phyloP scores from a whole-genome alignment of 805 yeast species.

The Ogataea allantospora region DNA sequence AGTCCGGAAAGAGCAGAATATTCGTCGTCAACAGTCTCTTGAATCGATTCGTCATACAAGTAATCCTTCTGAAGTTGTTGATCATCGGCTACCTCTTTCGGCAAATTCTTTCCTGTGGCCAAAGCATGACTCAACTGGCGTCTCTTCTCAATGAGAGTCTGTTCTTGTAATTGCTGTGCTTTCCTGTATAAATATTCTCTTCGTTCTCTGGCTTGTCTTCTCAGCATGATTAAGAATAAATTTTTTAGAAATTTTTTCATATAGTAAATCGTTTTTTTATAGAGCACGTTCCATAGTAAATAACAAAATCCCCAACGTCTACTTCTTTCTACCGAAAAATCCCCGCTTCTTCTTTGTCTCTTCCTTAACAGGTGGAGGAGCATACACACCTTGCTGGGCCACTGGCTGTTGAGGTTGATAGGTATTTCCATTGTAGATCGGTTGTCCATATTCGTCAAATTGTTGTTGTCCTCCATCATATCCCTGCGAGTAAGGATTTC shows the following conservation, averaged over 20 bases:
- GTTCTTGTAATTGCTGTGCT: constrained; percentile 87
- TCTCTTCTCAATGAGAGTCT: constrained; percentile 79
- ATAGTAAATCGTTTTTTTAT: neutral
- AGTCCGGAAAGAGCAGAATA: constrained; percentile 85
- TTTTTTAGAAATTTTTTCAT: constrained; percentile 3
- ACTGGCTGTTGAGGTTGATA: constrained; percentile 19
- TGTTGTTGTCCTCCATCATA: constrained; percentile 30
- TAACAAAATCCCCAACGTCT: neutral
- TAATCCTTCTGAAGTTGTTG: constrained; percentile 74
- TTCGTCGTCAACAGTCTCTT: constrained; percentile 75
- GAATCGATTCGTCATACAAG: constrained; percentile 78
- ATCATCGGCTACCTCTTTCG: constrained; percentile 90
- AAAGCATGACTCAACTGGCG: constrained; percentile 83
- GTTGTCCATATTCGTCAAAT: constrained; percentile 38
- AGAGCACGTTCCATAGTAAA: constrained; percentile 1
- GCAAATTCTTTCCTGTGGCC: constrained; percentile 86
- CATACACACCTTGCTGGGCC: constrained; percentile 36
- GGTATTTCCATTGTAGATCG: constrained; percentile 32
- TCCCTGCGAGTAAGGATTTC: constrained; percentile 35
- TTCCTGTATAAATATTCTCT: constrained; percentile 89
- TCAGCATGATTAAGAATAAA: constrained; percentile 45
- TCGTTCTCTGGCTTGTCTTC: constrained; percentile 95
- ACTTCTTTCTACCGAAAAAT: constrained; percentile 64
- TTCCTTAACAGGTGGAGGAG: constrained; percentile 44
- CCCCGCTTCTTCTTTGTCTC: constrained; percentile 74